A percentile compares a stretch with the other conserved stretches of the same genome.
Evolutionary conservation across 2,329 filamentous ascomycete species (phyloP).

Genomic region (Claviceps capensis): DNA sequence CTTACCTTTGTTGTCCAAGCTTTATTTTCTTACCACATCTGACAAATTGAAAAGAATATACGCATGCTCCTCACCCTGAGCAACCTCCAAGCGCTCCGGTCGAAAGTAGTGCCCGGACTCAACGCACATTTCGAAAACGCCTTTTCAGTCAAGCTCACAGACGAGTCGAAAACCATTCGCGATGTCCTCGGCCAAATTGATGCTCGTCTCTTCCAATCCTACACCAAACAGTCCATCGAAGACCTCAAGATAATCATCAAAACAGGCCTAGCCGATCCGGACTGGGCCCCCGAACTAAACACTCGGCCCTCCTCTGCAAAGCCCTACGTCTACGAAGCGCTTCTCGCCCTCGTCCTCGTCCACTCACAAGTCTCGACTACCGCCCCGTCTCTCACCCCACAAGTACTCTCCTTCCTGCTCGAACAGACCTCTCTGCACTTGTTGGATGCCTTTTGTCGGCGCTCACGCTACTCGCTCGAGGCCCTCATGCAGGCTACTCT

Average conservation of each 20-base stretch:
- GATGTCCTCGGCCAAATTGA: constrained; percentile 89
- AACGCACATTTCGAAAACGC: constrained; percentile 85
- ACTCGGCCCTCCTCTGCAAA: constrained; percentile 59
- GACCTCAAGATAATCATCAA: constrained; percentile 56
- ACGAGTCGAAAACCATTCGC: constrained; percentile 82
- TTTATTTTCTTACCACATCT: background rate
- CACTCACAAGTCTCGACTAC: constrained; percentile 83
- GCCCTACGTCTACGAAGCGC: constrained; percentile 78
- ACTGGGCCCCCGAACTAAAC: constrained; percentile 51
- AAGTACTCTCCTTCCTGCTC: constrained; percentile 76
- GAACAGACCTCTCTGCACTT: constrained; percentile 69
- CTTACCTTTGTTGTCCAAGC: background rate
- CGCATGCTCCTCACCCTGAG: constrained; percentile 89
- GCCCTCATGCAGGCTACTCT: constrained; percentile 93
- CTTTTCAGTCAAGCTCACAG: constrained; percentile 87
- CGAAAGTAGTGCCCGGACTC: constrained; percentile 73
- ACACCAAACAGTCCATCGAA: constrained; percentile 65
- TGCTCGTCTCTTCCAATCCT: constrained; percentile 78
- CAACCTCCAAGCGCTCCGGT: constrained; percentile 74
- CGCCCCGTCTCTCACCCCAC: constrained; percentile 58
- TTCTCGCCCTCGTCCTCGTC: constrained; percentile 76
- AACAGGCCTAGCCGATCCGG: constrained; percentile 53
- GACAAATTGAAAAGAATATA: constrained; percentile 41
- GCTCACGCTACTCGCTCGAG: constrained; percentile 56
- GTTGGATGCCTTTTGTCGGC: constrained; percentile 63